Evolutionary conservation across 768 basidiomycete genomes (phyloP).

Genomic region (Tulasnella sp.): DNA sequence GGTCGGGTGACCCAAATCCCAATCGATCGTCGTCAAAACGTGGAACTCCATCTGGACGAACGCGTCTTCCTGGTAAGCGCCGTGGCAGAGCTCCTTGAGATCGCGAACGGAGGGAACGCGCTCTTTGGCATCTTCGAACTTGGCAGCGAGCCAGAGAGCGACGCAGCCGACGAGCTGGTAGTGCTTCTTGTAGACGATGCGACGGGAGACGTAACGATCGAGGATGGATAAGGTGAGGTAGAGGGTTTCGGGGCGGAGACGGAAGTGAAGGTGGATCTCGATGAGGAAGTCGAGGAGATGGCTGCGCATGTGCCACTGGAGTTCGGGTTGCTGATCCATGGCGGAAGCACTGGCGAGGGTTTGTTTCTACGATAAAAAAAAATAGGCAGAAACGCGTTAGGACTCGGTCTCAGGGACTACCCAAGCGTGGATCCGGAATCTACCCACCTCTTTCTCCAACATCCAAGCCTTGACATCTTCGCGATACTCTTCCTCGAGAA

Average conservation of each 20-base stretch:
- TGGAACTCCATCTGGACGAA: conserved; percentile 99
- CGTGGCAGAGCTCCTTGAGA: conserved; percentile 88
- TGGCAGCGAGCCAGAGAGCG: conserved; percentile 97
- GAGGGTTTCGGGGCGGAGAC: conserved; percentile 94
- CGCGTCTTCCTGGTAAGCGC: conserved; percentile 93
- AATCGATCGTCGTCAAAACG: conserved; percentile 90
- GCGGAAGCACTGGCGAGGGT: conserved; percentile 90
- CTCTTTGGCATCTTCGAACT: conserved; percentile 98
- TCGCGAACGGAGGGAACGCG: conserved; percentile 94
- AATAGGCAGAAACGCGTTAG: conserved; percentile 19
- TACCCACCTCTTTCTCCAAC: conserved; percentile 96
- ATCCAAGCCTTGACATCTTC: conserved; percentile 91
- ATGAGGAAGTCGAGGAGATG: conserved; percentile 98
- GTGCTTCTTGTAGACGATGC: conserved; percentile 97
- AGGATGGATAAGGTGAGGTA: conserved; percentile 98
- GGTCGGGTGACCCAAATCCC: conserved; percentile 94
- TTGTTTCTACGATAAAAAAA: conserved; percentile 43
- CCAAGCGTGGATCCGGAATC: too few species aligned
- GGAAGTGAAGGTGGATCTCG: conserved; percentile 96
- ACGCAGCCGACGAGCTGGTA: conserved; percentile 99
- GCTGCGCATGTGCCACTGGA: conserved; percentile 98
- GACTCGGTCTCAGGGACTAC: too few species aligned
- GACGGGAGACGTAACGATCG: conserved; percentile 97
- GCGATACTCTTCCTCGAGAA: conserved; percentile 91
- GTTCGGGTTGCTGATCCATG: conserved; percentile 99